phyloP scores from a whole-genome alignment of 192 early-diverging fungal genomes.

The Coemansia javaensis region DNA sequence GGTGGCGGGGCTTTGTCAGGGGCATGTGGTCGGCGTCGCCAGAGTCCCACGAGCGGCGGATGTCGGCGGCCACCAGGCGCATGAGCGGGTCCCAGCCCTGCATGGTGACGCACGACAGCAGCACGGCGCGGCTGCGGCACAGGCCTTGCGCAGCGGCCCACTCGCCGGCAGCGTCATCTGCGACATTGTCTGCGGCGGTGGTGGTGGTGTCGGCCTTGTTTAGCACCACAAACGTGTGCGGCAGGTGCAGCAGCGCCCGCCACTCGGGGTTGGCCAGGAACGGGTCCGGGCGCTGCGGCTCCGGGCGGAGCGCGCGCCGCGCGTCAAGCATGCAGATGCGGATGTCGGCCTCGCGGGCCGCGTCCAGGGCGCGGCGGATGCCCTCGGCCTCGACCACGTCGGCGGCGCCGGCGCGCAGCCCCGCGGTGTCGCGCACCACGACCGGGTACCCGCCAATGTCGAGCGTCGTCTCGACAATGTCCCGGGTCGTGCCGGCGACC shows the following conservation, averaged over 20 bases:
- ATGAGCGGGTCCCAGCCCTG: conserved; percentile 27
- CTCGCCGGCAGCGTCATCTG: not conserved
- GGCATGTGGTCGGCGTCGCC: conserved; percentile 26
- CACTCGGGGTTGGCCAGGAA: conserved; percentile 8
- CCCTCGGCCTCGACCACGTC: conserved; percentile 69
- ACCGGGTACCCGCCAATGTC: conserved; percentile 74
- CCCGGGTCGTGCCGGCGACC: conserved; percentile 70
- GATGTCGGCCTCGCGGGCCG: conserved; percentile 54
- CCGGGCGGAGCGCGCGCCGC: not conserved
- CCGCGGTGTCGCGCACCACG: conserved; percentile 69
- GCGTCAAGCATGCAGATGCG: conserved; percentile 60
- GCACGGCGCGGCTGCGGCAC: not conserved
- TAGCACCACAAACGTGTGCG: conserved; percentile 57
- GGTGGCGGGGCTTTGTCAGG: conserved; percentile 66
- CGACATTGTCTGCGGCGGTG: too few species aligned
- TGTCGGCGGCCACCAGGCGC: conserved; percentile 15
- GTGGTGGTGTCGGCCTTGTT: conserved; percentile 62
- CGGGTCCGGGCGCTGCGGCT: not conserved
- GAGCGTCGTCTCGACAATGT: conserved; percentile 67
- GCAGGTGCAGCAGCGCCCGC: conserved; percentile 26
- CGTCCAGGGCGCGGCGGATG: conserved; percentile 55
- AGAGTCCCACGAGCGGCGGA: conserved; percentile 23
- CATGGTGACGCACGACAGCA: conserved; percentile 24
- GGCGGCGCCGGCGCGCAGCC: conserved; percentile 51
- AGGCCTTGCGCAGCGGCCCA: conserved; percentile 1